Percentiles rank a stretch among this genome's conserved stretches.
Conservation (phyloP, 2,329 filamentous ascomycete species). For the Tolypocladium ophioglossoides region DNA sequence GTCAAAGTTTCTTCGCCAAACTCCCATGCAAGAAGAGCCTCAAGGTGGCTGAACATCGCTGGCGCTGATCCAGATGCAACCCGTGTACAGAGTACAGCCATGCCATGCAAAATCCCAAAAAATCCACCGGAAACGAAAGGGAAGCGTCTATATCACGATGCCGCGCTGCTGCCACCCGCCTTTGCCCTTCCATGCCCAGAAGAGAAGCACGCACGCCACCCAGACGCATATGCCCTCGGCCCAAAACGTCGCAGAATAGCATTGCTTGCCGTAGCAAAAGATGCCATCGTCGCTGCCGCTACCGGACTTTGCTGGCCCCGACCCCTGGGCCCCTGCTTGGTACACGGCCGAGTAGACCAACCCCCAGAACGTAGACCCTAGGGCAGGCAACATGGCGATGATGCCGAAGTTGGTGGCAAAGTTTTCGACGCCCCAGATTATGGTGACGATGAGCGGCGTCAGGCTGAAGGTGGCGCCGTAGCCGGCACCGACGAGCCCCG, state of each 20-base stretch:
- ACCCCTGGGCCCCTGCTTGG: slow-evolving; percentile 49
- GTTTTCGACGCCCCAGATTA: slow-evolving; percentile 97
- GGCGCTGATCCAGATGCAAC: neutral
- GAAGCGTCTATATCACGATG: slow-evolving; percentile 45
- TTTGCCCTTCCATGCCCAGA: slow-evolving; percentile 72
- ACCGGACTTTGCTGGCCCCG: slow-evolving; percentile 15
- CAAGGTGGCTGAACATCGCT: too few species aligned
- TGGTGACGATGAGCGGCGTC: slow-evolving; percentile 84
- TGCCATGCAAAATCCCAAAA: neutral
- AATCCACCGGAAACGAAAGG: too few species aligned
- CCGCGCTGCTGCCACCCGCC: slow-evolving; percentile 68
- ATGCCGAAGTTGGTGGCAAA: slow-evolving; percentile 98
- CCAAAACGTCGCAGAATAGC: slow-evolving; percentile 79
- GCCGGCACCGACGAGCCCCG: slow-evolving; percentile 73
- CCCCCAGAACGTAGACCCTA: slow-evolving; percentile 84
- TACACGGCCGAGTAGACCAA: slow-evolving; percentile 78
- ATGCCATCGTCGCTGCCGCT: slow-evolving; percentile 31
- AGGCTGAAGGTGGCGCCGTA: slow-evolving; percentile 89
- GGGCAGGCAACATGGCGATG: slow-evolving; percentile 80
- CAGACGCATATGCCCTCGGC: slow-evolving; percentile 73
- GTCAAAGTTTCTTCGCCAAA: neutral
- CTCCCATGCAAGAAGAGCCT: neutral
- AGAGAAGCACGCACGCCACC: slow-evolving; percentile 60
- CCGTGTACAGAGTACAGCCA: neutral
- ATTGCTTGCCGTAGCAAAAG: slow-evolving; percentile 72